Percentiles rank a stretch among this genome's conserved stretches.
Conservation (phyloP, 176 grass and related monocot species). For the Aegilops tauschii region DNA sequence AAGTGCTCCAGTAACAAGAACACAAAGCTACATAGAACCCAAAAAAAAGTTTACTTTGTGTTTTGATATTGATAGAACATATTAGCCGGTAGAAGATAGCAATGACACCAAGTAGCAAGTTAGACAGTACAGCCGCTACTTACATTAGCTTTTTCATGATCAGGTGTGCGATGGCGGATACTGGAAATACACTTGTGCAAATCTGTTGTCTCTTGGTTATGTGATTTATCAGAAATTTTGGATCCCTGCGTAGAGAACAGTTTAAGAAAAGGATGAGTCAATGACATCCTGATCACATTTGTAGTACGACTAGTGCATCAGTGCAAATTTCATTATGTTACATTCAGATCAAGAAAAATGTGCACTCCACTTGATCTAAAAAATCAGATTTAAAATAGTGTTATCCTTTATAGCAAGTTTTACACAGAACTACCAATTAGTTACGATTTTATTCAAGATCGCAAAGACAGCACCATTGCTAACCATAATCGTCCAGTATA, state of each 20-base stretch:
- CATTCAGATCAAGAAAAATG: neutral
- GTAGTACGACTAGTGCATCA: neutral
- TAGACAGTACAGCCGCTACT: constrained; percentile 14
- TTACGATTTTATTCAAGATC: neutral
- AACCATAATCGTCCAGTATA: neutral
- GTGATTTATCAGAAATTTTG: constrained; percentile 60
- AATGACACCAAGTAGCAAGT: neutral
- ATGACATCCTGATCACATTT: neutral
- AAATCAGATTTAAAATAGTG: neutral
- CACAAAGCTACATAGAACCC: constrained; percentile 48
- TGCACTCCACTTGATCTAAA: neutral
- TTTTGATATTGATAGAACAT: neutral
- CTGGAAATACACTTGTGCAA: constrained; percentile 70
- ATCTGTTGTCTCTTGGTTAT: constrained; percentile 81
- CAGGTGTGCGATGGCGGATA: constrained; percentile 40
- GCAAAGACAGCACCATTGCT: neutral
- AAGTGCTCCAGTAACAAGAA: constrained; percentile 61
- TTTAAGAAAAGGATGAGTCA: neutral
- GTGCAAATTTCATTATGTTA: constrained; percentile 1
- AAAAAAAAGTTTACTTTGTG: neutral
- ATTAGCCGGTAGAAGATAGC: neutral
- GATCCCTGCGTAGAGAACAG: constrained; percentile 45
- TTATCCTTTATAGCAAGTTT: neutral
- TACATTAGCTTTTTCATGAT: constrained; percentile 55
- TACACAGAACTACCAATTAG: neutral